phyloP scores from a whole-genome alignment of 306 rosid species.

The Casuarina cunninghamiana region DNA sequence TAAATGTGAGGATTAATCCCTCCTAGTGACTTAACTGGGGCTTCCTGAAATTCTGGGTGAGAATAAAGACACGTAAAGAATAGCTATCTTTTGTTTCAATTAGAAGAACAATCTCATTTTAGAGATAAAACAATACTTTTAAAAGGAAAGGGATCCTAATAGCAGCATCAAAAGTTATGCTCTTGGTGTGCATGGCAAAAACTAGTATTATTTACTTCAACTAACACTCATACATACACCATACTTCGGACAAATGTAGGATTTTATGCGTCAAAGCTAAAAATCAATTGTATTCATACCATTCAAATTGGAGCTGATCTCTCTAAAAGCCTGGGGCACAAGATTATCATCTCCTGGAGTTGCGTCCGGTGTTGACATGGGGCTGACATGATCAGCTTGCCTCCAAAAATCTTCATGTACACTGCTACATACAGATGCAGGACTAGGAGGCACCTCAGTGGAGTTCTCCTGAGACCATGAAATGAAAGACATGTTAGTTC shows the following conservation, averaged over 20 bases:
- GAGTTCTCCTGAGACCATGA: constrained; percentile 67
- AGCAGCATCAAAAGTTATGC: background rate
- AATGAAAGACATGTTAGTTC: constrained; percentile 24
- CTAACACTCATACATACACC: background rate
- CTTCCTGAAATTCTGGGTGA: background rate
- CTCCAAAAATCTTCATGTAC: constrained; percentile 83
- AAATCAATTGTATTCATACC: constrained; percentile 43
- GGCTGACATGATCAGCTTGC: constrained; percentile 67
- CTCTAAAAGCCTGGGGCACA: constrained; percentile 70
- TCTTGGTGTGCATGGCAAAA: too few species aligned
- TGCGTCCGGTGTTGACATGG: constrained; percentile 71
- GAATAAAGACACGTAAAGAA: background rate
- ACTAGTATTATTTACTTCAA: too few species aligned
- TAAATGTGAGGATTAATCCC: background rate
- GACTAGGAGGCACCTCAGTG: constrained; percentile 99
- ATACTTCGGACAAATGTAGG: background rate
- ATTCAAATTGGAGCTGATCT: constrained; percentile 80
- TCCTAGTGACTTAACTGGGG: background rate
- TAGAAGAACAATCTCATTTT: background rate
- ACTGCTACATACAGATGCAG: constrained; percentile 95
- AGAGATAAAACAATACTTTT: background rate
- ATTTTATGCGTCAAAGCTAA: background rate
- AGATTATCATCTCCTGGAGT: constrained; percentile 62
- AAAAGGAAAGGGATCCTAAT: background rate
- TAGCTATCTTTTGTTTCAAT: background rate